Evolutionary conservation across 2,329 filamentous ascomycete species (phyloP), one percentile per base, ranked within the genome.

Genomic region (Aciculosporium take): DNA sequence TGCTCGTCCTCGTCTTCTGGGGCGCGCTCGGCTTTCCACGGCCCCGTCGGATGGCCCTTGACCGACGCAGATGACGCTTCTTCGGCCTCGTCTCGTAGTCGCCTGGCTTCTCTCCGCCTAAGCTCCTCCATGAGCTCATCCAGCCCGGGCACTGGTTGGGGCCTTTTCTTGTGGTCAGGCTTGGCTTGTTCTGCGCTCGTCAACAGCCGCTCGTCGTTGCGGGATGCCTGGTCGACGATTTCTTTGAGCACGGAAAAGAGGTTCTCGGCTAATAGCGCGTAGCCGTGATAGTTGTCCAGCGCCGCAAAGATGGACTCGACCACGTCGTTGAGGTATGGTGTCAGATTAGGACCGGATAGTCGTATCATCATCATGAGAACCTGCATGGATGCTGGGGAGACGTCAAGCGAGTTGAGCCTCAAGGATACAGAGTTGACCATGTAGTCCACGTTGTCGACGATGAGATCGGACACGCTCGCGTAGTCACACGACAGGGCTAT

Each of bases 311-410:
- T 86, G 1, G 85, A 89, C 4, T 80, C 82, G 3, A 96, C 79
- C 1, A 94, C 76, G 55, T 98, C 91, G 54, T 96, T 89, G 2
- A 98, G 67, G 54, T 88, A 95, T 0, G 88, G 87, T 9, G 98
- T 69, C 18, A 98, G 60, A 7, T 71, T 71, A 1, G 87, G 79
- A 0, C 91, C 91, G 15, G 87, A 85, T 12, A 98, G 71, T 21
- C 76, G 79, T 45, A 96, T 79, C 84, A 96, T 93, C 88, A 98
- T 95, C 6, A 82, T 72, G 37, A 98, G 63, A 2, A 96, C 91
- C 50, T 89, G 83, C 3, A 88, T 87, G 3, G 86, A 87, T 47
- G 94, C 84, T 1, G 89, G 88, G 0, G 87, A 89, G 40, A 96
- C 81, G 48, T 95, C 87, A 48, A 95, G 85, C 0, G 84, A 85